phyloP scores from a whole-genome alignment of 768 basidiomycete genomes.

The Peribolospora baueri region DNA sequence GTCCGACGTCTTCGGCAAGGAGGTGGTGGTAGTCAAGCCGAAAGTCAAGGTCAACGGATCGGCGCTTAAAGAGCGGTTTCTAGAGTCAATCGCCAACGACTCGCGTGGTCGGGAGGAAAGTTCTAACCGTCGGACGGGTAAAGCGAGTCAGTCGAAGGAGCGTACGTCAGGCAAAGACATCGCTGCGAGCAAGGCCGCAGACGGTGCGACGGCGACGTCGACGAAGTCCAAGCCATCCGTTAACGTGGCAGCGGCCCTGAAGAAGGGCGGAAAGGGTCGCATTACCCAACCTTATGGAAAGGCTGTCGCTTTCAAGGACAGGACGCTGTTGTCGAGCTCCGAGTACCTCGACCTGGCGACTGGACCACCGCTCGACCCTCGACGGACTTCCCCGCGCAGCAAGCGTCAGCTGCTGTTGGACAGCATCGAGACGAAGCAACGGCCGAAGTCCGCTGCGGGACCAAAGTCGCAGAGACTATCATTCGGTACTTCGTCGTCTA shows the following conservation, averaged over 20 bases:
- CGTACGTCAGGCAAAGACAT: background rate
- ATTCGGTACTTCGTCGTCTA: too few species aligned
- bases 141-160: too few species aligned
- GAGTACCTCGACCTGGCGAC: constrained; percentile 18
- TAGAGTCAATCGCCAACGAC: constrained; percentile 15
- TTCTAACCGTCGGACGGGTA: constrained; percentile 1
- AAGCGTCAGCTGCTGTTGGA: constrained; percentile 14
- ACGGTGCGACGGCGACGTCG: background rate
- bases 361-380: constrained; percentile 15
- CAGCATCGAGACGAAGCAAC: constrained; percentile 11
- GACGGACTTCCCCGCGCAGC: constrained; percentile 14
- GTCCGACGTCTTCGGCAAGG: too few species aligned
- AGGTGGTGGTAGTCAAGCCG: too few species aligned
- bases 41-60: background rate
- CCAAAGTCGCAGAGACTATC: background rate
- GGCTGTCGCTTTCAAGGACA: constrained; percentile 17
- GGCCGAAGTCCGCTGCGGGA: background rate
- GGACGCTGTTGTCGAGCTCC: constrained; percentile 13
- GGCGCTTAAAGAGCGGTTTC: constrained; percentile 18
- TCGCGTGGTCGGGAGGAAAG: constrained; percentile 3
- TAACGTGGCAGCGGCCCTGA: constrained; percentile 14
- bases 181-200: constrained; percentile 7
- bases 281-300: constrained; percentile 16
- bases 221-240: constrained; percentile 7
- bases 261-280: constrained; percentile 15